Conservation (phyloP, 257 asterid species). For the Fraxinus quadrangulata region DNA sequence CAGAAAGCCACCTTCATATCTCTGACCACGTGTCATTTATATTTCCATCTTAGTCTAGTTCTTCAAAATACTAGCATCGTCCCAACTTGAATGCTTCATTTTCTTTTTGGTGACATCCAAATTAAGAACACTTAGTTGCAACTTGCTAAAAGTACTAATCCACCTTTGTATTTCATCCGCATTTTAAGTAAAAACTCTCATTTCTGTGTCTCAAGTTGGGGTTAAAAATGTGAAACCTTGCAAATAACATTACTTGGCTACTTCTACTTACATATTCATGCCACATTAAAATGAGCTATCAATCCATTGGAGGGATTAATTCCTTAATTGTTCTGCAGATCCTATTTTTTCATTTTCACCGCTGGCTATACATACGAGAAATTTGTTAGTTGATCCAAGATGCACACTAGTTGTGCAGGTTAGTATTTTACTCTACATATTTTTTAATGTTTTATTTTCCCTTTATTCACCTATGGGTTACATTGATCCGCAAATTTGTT, state of each 20-base stretch:
- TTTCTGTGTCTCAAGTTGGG: background rate
- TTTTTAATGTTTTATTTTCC: slow-evolving; percentile 12
- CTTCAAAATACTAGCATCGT: background rate
- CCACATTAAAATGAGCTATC: background rate
- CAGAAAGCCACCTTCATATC: background rate
- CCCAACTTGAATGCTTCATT: background rate
- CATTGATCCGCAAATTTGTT: slow-evolving; percentile 23
- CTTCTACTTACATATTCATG: background rate
- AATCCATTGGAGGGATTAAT: background rate
- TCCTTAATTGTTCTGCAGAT: slow-evolving; percentile 49
- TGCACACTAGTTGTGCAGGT: slow-evolving; percentile 97
- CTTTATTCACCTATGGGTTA: slow-evolving; percentile 21
- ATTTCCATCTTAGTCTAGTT: background rate
- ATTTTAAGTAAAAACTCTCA: background rate
- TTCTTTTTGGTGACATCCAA: background rate
- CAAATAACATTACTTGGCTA: background rate
- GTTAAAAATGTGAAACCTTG: background rate
- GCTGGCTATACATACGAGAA: slow-evolving; percentile 97
- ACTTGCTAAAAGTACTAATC: background rate
- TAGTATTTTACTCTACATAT: slow-evolving; percentile 25
- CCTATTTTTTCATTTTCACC: slow-evolving; percentile 95
- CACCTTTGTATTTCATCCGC: background rate
- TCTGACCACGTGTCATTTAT: no score
- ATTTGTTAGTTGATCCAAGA: slow-evolving; percentile 88
- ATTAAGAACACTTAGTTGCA: background rate